Base-by-base conservation (phyloP, 106 monocot genomes). In the Platanthera zijinensis region DNA sequence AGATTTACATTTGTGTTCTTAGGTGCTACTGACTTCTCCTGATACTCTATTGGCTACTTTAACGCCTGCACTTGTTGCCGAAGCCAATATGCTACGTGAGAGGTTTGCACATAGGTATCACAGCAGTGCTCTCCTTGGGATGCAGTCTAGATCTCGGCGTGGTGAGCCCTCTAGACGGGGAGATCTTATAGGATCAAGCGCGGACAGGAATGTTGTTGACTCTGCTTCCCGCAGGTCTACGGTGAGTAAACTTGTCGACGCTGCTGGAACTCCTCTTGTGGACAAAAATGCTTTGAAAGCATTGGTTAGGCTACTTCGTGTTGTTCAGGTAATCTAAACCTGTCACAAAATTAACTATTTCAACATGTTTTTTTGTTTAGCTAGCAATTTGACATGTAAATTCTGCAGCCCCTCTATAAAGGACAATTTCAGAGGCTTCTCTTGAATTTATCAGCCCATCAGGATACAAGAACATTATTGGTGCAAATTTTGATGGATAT, bases 11-110 rank as follows among this genome's bases (percentile, higher is more conserved):
- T 10, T 73, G 52, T 67, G 25, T 71, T 87, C 81, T 64, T 78
- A 95, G 95, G 95, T 94, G 70, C 92, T 99, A 70, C 81, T 99
- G 74, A 99, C 99, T 25, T 99, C 99, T 52, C 90, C 94, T 25
- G 99, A 99, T 76, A 86, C 89, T 56, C 81, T 99, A 28, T 81
- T 99, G 66, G 89, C 99, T 12, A 94, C 85, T 75, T 76, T 99
- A 48, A 83, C 99, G 32, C 99, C 99, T 84, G 94, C 99, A 39
- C 94, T 99, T 81, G 94, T 99, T 83, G 94, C 91, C 69, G 99
- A 99, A 83, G 99, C 99, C 50, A 99, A 90, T 74, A 92, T 95
- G 94, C 59, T 99, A 51, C 87, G 99, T 46, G 99, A 99, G 84
- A 88, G 99, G 72, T 99, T 92, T 88, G 99, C 99, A 73, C 94